A percentile compares a stretch with the other conserved stretches of the same genome.
Conservation (phyloP, 2,329 filamentous ascomycete species). For the Penicillium glabrum region DNA sequence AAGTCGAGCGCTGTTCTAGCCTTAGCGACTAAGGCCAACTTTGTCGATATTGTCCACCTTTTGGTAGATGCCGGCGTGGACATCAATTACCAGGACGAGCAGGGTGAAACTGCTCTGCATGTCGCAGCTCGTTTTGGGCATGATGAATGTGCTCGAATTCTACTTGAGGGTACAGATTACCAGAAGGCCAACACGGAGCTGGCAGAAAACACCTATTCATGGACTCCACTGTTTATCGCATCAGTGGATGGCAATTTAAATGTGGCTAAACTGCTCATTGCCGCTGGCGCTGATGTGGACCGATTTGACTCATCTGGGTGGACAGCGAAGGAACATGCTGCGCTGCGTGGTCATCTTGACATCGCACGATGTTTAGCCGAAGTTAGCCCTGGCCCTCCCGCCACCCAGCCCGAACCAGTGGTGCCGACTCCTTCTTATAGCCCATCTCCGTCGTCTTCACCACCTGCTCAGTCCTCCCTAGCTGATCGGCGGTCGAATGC, state of each 20-base stretch:
- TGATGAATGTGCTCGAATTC: slow-evolving; percentile 71
- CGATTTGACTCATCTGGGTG: slow-evolving; percentile 83
- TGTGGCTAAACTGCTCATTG: slow-evolving; percentile 74
- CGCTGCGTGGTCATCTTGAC: slow-evolving; percentile 79
- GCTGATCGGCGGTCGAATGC: slow-evolving; percentile 43
- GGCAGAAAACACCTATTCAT: slow-evolving; percentile 79
- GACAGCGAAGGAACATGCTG: slow-evolving; percentile 91
- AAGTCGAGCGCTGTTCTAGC: slow-evolving; percentile 86
- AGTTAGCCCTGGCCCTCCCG: slow-evolving; percentile 49
- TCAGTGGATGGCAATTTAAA: slow-evolving; percentile 81
- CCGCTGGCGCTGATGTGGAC: slow-evolving; percentile 73
- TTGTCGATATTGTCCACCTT: slow-evolving; percentile 77
- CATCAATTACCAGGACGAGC: slow-evolving; percentile 88
- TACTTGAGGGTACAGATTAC: slow-evolving; percentile 67
- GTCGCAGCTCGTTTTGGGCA: slow-evolving; percentile 88
- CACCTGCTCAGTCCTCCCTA: slow-evolving; percentile 40
- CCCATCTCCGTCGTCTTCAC: slow-evolving; percentile 36
- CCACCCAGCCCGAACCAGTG: slow-evolving; percentile 33
- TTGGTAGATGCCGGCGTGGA: slow-evolving; percentile 88
- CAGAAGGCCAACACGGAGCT: slow-evolving; percentile 77
- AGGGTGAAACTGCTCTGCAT: slow-evolving; percentile 88
- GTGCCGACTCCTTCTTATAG: slow-evolving; percentile 30
- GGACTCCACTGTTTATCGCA: slow-evolving; percentile 93
- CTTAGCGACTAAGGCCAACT: slow-evolving; percentile 85
- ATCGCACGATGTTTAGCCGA: slow-evolving; percentile 71